Conservation (phyloP, 2,329 filamentous ascomycete species). For the Hymenoscyphus linearis region DNA sequence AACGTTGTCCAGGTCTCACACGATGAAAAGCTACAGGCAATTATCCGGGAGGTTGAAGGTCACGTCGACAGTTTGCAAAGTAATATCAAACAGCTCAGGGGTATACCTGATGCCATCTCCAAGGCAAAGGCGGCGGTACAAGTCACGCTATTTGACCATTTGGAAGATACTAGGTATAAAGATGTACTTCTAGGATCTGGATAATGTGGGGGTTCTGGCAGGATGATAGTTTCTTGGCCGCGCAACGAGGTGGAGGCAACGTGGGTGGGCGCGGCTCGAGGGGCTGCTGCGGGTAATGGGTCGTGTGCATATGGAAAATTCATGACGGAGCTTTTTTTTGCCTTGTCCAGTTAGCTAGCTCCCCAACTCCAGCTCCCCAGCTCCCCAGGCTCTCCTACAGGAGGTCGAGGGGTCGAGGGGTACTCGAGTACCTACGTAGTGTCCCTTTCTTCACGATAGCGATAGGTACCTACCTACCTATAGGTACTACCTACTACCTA, state of each 20-base stretch:
- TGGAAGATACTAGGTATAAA: conserved; percentile 28
- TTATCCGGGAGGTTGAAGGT: conserved; percentile 26
- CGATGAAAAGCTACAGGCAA: conserved; percentile 25
- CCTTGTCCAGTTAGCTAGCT: too few species aligned
- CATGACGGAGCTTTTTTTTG: neutral
- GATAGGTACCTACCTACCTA: neutral
- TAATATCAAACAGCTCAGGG: conserved; percentile 30
- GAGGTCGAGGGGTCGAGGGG: too few species aligned
- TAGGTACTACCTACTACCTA: neutral
- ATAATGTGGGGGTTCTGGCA: neutral
- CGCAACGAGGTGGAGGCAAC: conserved; percentile 1
- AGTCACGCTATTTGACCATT: conserved; percentile 28
- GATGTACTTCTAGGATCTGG: conserved; percentile 27
- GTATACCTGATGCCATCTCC: conserved; percentile 28
- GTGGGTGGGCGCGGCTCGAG: neutral
- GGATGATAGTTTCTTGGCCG: neutral
- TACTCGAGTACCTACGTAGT: too few species aligned
- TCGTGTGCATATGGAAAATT: neutral
- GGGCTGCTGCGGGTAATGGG: neutral
- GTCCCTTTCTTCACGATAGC: conserved; percentile 6
- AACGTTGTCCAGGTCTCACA: conserved; percentile 20
- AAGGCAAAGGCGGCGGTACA: conserved; percentile 30
- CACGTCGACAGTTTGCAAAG: conserved; percentile 31
- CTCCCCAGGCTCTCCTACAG: too few species aligned
- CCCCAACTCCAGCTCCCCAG: too few species aligned